A percentile compares a stretch with the other conserved stretches of the same genome.
Conservation (phyloP, 257 asterid species). For the Capsicum rhomboideum region DNA sequence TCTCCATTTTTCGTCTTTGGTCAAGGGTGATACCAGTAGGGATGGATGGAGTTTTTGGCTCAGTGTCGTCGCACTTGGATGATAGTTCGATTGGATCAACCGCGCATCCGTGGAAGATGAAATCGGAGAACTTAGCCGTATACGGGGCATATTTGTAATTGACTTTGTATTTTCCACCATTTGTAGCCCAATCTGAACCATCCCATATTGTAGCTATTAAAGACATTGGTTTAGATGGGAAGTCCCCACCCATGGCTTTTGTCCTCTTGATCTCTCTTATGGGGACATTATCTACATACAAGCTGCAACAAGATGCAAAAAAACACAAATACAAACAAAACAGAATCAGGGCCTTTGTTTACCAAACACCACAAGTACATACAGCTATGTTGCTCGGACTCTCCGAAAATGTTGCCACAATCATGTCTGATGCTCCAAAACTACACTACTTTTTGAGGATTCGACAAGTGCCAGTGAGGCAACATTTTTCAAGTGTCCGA, state of each 20-base stretch:
- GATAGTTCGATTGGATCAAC: slow-evolving; percentile 45
- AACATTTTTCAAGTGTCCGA: no score
- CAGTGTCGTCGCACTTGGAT: slow-evolving; percentile 33
- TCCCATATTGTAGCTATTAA: slow-evolving; percentile 89
- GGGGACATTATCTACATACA: slow-evolving; percentile 70
- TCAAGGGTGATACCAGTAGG: slow-evolving; percentile 27
- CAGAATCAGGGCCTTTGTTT: not conserved
- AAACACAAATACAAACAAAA: slow-evolving; percentile 13
- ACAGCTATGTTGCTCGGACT: not conserved
- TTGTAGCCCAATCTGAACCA: slow-evolving; percentile 84
- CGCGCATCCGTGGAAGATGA: slow-evolving; percentile 74
- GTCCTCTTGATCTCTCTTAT: slow-evolving; percentile 66
- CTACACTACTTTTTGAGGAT: no score
- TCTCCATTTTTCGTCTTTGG: slow-evolving; percentile 42
- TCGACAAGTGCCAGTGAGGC: no score
- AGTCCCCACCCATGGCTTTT: slow-evolving; percentile 72
- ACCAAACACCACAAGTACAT: not conserved
- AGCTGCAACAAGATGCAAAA: slow-evolving; percentile 38
- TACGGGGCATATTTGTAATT: slow-evolving; percentile 78
- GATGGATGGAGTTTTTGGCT: slow-evolving; percentile 11
- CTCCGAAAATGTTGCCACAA: not conserved
- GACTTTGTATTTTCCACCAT: slow-evolving; percentile 63
- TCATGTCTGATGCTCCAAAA: no score
- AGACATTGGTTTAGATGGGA: slow-evolving; percentile 83
- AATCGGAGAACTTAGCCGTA: slow-evolving; percentile 48